Conservation (phyloP, 2,329 filamentous ascomycete species). For the Trichoderma sp. region DNA sequence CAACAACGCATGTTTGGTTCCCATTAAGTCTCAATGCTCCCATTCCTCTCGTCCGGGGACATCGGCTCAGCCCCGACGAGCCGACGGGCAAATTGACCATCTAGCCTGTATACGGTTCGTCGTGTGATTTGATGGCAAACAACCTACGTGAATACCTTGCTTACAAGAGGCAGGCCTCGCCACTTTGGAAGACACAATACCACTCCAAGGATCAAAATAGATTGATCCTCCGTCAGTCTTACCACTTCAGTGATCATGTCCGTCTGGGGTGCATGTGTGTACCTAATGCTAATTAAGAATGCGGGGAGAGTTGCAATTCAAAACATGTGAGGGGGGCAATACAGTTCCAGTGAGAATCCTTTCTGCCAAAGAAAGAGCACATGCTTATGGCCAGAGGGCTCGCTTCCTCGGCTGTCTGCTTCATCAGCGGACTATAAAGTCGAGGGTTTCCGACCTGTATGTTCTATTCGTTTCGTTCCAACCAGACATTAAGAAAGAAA, state of each 20-base stretch:
- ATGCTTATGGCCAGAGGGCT: background rate
- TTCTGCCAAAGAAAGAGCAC: background rate
- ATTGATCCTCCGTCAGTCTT: background rate
- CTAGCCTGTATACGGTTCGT: background rate
- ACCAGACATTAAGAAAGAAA: background rate
- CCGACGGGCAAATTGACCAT: background rate
- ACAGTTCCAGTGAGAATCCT: background rate
- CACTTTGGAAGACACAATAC: background rate
- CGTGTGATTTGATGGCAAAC: background rate
- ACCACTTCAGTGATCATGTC: conserved; percentile 7
- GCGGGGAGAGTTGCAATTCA: background rate
- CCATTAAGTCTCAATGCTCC: background rate
- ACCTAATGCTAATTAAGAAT: background rate
- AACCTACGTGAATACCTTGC: background rate
- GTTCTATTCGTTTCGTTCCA: background rate
- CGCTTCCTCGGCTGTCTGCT: background rate
- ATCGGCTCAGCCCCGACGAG: background rate
- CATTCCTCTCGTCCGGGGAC: background rate
- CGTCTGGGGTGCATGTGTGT: conserved; percentile 4
- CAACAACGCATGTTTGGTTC: too few species aligned
- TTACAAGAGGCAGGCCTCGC: background rate
- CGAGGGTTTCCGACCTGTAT: background rate
- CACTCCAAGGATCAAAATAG: background rate
- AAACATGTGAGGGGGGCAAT: background rate
- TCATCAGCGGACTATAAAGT: background rate